Evolutionary conservation across 139 green algal species (phyloP).

Genomic region (Micromonas pusilla): DNA sequence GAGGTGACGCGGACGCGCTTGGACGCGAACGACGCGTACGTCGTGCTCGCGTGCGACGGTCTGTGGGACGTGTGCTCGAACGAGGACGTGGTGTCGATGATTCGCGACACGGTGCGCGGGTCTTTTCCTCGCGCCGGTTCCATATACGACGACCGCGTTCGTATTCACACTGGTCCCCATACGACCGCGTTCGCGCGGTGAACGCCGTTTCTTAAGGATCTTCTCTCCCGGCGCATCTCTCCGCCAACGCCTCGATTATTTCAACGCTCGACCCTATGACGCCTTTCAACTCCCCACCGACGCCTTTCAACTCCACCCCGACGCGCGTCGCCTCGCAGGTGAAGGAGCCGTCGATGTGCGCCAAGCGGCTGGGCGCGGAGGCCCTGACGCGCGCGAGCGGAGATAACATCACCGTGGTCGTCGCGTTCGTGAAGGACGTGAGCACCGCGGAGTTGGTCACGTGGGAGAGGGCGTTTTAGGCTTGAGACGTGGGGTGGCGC

Average conservation of each 20-base stretch:
- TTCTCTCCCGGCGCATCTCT: too few relatives aligned
- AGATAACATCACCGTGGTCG: constrained; percentile 36
- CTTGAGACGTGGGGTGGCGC: too few relatives aligned
- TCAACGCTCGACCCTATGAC: too few relatives aligned
- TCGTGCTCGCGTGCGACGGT: constrained; percentile 37
- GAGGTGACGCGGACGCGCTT: constrained; percentile 55
- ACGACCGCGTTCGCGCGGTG: too few relatives aligned
- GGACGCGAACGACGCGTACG: constrained; percentile 7
- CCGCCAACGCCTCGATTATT: too few relatives aligned
- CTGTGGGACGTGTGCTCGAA: constrained; percentile 34
- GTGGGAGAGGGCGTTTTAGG: constrained; percentile 5
- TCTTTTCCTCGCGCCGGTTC: too few relatives aligned
- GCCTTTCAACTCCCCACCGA: too few relatives aligned
- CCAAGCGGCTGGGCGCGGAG: constrained; percentile 24
- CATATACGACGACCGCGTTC: too few relatives aligned
- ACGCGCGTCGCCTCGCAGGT: too few relatives aligned
- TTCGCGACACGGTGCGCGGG: constrained; percentile 32
- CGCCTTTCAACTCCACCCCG: too few relatives aligned
- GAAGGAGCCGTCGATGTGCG: constrained; percentile 32
- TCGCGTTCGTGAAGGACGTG: constrained; percentile 23
- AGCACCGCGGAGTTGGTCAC: constrained; percentile 3
- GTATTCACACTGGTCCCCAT: too few relatives aligned
- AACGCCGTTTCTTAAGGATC: too few relatives aligned
- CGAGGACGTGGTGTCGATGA: constrained; percentile 12
- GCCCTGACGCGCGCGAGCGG: constrained; percentile 23